These are phyloP conservation scores for Nannochloris sp. DNA, from an alignment of 139 green algal genomes.

Conservation along the genomic window DNA sequence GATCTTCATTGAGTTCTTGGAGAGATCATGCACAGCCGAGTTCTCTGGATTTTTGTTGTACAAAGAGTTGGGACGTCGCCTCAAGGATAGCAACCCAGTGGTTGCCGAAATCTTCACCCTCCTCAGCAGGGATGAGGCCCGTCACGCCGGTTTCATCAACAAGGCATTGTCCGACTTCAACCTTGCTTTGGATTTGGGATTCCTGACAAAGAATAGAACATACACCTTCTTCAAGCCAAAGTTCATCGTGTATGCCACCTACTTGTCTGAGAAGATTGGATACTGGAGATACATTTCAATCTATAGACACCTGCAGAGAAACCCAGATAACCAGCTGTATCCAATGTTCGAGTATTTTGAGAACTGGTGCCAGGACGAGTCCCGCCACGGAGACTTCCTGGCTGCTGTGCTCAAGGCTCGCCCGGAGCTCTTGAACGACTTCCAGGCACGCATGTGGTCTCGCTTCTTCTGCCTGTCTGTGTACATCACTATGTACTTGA, in stretches of 20 bases:
- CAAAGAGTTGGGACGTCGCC: slow-evolving; percentile 95
- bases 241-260: slow-evolving; percentile 98
- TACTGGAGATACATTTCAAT: slow-evolving; percentile 99
- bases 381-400: slow-evolving; percentile 90
- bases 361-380: slow-evolving; percentile 99
- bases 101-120: slow-evolving; percentile 97
- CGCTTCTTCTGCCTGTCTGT: slow-evolving; percentile 99
- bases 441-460: slow-evolving; percentile 75
- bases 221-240: slow-evolving; percentile 98
- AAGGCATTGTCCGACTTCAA: slow-evolving; percentile 93
- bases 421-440: slow-evolving; percentile 75
- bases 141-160: slow-evolving; percentile 98
- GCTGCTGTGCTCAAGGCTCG: slow-evolving; percentile 82
- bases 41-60: slow-evolving; percentile 99
- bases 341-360: slow-evolving; percentile 99
- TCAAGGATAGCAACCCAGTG: slow-evolving; percentile 87
- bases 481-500: slow-evolving; percentile 99
- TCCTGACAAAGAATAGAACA: slow-evolving; percentile 95
- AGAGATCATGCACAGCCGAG: slow-evolving; percentile 98
- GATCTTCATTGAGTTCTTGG: slow-evolving; percentile 99
- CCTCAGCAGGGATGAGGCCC: slow-evolving; percentile 96
- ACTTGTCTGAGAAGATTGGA: slow-evolving; percentile 96
- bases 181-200: slow-evolving; percentile 95
- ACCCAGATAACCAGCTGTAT: slow-evolving; percentile 98
- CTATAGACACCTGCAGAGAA: slow-evolving; percentile 84